Conservation (phyloP, 768 basidiomycete genomes). For the Postia placenta region DNA sequence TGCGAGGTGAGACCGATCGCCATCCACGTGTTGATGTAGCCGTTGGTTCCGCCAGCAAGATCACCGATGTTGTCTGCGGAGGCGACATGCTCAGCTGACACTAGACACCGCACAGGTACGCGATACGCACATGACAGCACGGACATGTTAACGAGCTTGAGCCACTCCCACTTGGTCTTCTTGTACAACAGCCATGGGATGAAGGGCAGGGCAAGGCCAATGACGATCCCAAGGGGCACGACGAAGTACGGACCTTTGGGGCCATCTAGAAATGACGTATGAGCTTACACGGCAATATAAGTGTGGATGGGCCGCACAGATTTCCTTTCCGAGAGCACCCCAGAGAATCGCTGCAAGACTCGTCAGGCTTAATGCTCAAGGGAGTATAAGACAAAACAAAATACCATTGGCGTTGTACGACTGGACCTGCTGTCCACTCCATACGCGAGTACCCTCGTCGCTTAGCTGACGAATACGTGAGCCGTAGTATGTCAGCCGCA, state of each 20-base stretch:
- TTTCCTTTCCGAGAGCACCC: constrained; percentile 7
- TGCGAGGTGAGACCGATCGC: constrained; percentile 5
- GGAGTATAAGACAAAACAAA: background rate
- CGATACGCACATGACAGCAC: constrained; percentile 1
- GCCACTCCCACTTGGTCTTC: constrained; percentile 3
- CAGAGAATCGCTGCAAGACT: background rate
- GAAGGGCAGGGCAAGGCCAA: constrained; percentile 2
- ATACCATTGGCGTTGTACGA: constrained; percentile 40
- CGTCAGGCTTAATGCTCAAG: background rate
- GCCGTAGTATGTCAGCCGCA: background rate
- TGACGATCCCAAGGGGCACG: constrained; percentile 4
- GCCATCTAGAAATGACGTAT: background rate
- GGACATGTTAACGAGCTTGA: constrained; percentile 1
- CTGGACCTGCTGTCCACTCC: constrained; percentile 45
- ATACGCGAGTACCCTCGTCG: constrained; percentile 46
- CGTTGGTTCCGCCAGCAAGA: constrained; percentile 6
- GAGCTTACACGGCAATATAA: background rate
- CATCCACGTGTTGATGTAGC: constrained; percentile 8
- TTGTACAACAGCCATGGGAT: constrained; percentile 4
- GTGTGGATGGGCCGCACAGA: background rate
- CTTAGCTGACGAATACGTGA: constrained; percentile 18
- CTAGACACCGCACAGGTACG: background rate
- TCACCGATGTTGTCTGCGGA: constrained; percentile 2
- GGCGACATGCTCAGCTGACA: background rate
- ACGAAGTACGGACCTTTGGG: constrained; percentile 3